These are phyloP conservation scores for Torulaspora delbrueckii DNA, from an alignment of 805 yeast species.

Conservation along the genomic window DNA sequence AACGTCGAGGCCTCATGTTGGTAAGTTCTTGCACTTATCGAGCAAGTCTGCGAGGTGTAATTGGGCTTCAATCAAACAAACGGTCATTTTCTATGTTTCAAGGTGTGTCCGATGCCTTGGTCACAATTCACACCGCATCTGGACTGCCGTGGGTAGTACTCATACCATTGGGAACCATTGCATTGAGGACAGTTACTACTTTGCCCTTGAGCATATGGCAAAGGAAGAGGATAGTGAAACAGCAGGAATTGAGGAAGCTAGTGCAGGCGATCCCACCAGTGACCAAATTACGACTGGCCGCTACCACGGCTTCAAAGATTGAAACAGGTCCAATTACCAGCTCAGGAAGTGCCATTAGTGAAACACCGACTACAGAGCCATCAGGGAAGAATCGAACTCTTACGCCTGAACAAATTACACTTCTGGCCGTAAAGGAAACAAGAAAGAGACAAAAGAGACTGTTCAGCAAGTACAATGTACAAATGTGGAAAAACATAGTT, in stretches of 20 bases:
- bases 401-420: conserved; percentile 71
- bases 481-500: conserved; percentile 71
- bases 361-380: conserved; percentile 29
- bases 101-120: conserved; percentile 25
- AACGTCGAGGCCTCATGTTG: not conserved
- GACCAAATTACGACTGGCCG: conserved; percentile 49
- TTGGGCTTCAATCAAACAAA: not conserved
- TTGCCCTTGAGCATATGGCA: conserved; percentile 75
- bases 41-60: not conserved
- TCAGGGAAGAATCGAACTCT: conserved; percentile 37
- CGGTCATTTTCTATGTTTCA: conserved; percentile 19
- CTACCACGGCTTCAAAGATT: conserved; percentile 25
- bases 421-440: conserved; percentile 72
- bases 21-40: not conserved
- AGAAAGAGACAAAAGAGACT: conserved; percentile 66
- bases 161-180: conserved; percentile 68
- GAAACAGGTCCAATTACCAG: conserved; percentile 5
- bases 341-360: conserved; percentile 15
- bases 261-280: conserved; percentile 73
- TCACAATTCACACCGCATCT: conserved; percentile 44
- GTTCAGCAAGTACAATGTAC: conserved; percentile 64
- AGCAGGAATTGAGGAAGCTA: conserved; percentile 66
- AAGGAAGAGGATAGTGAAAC: conserved; percentile 62
- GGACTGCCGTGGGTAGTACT: conserved; percentile 81
- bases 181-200: conserved; percentile 61